Base-by-base conservation (phyloP, 805 yeast species). In the Cyberlindnera japonica region DNA sequence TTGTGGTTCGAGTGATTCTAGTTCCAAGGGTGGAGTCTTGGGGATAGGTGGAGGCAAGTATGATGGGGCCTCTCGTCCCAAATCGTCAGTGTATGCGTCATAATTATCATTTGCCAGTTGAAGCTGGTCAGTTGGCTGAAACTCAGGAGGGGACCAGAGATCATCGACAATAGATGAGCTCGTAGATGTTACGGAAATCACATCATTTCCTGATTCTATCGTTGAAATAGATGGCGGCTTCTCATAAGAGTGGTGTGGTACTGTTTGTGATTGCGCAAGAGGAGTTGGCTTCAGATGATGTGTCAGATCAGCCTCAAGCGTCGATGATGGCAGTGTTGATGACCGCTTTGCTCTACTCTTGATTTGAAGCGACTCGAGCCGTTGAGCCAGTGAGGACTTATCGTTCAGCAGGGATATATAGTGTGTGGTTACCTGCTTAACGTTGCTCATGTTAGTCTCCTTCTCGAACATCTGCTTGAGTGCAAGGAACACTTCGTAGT, bases 381-480 rank as follows among this genome's bases (percentile, higher is more conserved):
- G 37, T 9, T 35, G 35, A 5, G 46, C 10, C 13, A 31, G 8
- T 4, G 40, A 14, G 4, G 41, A 41, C 17, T 42, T 47, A 12
- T 48, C 50, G 21, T 54, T 54, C 33, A 65, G 41, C 13, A 58
- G 51, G 2, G 53, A 57, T 15, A 65, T 59, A 36, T 62, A 63
- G 32, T 59, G 54, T 3, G 56, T 58, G 2, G 63, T 65, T 55
- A 63, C 63, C 2, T 54, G 43, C 24, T 63, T 45, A n/a, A 66
- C 71, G 37, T 68, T 66, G 5, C 65, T 53, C 71, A 67, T 66
- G 35, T 61, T 63, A 7, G 61, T 50, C 39, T 67, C 67, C 37
- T 55, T 56, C 40, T 65, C 67, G 36, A 58, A 67, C 33, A 63
- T 35, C 39, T 52, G 60, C 42, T 63, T 65, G 38, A 66, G 47